These are phyloP conservation scores for Sherardia arvensis DNA, from an alignment of 257 asterid species.

Conservation along the genomic window DNA sequence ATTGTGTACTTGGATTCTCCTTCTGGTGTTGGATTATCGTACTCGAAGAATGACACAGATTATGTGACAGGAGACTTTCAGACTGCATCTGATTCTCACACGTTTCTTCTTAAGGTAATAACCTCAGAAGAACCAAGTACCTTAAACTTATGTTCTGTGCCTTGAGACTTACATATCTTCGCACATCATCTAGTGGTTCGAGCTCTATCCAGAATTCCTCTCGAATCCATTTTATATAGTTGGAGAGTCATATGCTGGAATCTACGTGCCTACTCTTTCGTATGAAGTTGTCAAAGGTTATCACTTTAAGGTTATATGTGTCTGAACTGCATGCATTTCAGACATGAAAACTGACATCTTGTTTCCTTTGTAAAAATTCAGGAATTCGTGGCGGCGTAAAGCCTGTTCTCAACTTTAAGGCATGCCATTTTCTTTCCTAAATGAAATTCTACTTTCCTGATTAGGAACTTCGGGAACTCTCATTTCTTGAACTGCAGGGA, in stretches of 20 bases:
- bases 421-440: slow-evolving; percentile 17
- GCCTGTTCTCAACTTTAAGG: slow-evolving; percentile 80
- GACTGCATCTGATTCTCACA: slow-evolving; percentile 76
- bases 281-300: slow-evolving; percentile 71
- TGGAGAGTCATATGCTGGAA: slow-evolving; percentile 96
- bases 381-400: slow-evolving; percentile 63
- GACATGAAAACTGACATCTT: slow-evolving; percentile 2
- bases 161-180: not conserved
- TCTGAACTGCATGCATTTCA: slow-evolving; percentile 13
- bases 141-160: not conserved
- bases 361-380: slow-evolving; percentile 17
- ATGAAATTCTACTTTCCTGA: not conserved
- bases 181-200: slow-evolving; percentile 78
- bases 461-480: not conserved
- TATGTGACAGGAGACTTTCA: slow-evolving; percentile 68
- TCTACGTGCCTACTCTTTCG: slow-evolving; percentile 87
- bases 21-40: slow-evolving; percentile 85
- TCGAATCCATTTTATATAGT: slow-evolving; percentile 69
- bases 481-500: slow-evolving; percentile 50
- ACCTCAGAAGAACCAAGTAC: not conserved
- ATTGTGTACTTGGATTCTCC: slow-evolving; percentile 85
- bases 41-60: slow-evolving; percentile 58
- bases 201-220: slow-evolving; percentile 70
- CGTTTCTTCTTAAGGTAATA: slow-evolving; percentile 76
- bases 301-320: slow-evolving; percentile 9